These are phyloP conservation scores for Elsinoe fawcettii DNA, from an alignment of 2,329 filamentous ascomycete species.

Conservation along the genomic window DNA sequence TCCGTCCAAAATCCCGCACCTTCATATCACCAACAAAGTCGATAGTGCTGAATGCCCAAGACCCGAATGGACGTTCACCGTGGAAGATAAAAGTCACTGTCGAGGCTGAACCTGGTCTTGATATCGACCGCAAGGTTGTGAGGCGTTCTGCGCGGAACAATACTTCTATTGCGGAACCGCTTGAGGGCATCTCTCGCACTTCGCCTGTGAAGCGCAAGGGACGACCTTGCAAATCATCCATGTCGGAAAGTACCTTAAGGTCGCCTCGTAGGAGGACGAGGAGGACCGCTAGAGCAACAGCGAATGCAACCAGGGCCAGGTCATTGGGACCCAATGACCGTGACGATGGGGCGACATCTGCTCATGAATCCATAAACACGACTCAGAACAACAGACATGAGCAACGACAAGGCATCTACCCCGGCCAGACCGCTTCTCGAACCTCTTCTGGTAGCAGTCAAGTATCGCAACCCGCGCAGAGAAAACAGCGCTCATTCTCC, in stretches of 20 bases:
- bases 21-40: slow-evolving; percentile 37
- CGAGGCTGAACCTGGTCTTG: slow-evolving; percentile 35
- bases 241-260: neutral
- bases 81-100: slow-evolving; percentile 46
- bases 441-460: no score
- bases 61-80: slow-evolving; percentile 34
- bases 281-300: neutral
- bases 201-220: slow-evolving; percentile 33
- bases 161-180: slow-evolving; percentile 34
- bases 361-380: neutral
- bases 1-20: slow-evolving; percentile 22
- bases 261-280: neutral
- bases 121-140: slow-evolving; percentile 22
- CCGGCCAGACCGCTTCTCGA: no score
- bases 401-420: no score
- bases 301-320: neutral
- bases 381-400: neutral
- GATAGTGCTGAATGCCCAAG: slow-evolving; percentile 37
- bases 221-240: slow-evolving; percentile 29
- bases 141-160: slow-evolving; percentile 21
- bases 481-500: neutral
- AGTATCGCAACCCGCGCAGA: neutral
- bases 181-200: slow-evolving; percentile 33
- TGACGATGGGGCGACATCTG: slow-evolving; percentile 5
- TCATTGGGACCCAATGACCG: neutral